Conservation (phyloP, 2,329 filamentous ascomycete species). For the Elsinoe necatrix region DNA sequence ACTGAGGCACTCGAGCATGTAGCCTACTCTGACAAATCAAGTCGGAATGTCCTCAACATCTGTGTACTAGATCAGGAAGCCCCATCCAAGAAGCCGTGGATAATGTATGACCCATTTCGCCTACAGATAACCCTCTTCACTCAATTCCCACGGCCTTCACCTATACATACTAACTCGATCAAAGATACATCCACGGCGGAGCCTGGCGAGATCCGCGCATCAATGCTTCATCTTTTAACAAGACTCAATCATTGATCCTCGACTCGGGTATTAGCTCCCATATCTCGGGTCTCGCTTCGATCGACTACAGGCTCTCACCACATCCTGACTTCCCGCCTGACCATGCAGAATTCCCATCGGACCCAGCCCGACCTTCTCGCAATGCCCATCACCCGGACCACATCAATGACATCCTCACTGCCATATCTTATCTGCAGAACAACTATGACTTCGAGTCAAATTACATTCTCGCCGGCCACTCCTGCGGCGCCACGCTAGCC, state of each 20-base stretch:
- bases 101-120: slow-evolving; percentile 25
- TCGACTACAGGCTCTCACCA: slow-evolving; percentile 57
- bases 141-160: no score
- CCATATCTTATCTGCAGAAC: slow-evolving; percentile 43
- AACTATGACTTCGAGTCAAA: slow-evolving; percentile 36
- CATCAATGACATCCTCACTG: slow-evolving; percentile 48
- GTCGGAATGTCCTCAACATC: slow-evolving; percentile 33
- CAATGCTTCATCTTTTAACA: slow-evolving; percentile 29
- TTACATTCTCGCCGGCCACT: slow-evolving; percentile 55
- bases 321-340: slow-evolving; percentile 34
- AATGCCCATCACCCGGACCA: slow-evolving; percentile 53
- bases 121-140: no score
- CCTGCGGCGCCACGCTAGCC: slow-evolving; percentile 55
- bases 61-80: background rate
- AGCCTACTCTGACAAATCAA: slow-evolving; percentile 25
- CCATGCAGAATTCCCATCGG: slow-evolving; percentile 41
- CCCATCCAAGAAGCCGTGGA: slow-evolving; percentile 23
- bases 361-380: slow-evolving; percentile 31
- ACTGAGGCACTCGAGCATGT: slow-evolving; percentile 17
- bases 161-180: slow-evolving; percentile 19
- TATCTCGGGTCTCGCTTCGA: slow-evolving; percentile 54
- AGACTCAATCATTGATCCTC: slow-evolving; percentile 32
- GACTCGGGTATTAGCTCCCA: slow-evolving; percentile 22
- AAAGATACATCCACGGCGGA: slow-evolving; percentile 42
- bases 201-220: slow-evolving; percentile 43